Evolutionary conservation across 495 filamentous ascomycete genomes (phyloP), one percentile per base, ranked within the genome.

Genomic region (Hapsidospora chrysogenum): DNA sequence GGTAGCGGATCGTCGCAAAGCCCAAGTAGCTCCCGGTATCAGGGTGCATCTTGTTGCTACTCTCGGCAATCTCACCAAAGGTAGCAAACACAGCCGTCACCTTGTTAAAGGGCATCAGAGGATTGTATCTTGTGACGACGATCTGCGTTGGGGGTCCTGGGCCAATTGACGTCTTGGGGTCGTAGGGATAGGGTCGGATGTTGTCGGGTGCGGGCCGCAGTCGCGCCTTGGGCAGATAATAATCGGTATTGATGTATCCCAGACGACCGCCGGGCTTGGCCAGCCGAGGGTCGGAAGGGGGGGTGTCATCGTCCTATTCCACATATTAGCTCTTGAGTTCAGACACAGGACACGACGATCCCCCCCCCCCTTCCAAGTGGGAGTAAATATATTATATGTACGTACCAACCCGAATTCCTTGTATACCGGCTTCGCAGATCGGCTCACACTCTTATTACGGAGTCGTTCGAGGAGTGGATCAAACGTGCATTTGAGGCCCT

Each of bases 61-160:
- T 76, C 42, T 84, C 78, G 23, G 78, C 74, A 33, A 99, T 80
- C 33, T 93, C 85, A 31, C 89, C 89, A 57, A 79, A 95, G 21
- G 72, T 74, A 16, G 80, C 72, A 45, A 96, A 95, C 15, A 84
- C 66, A 17, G 76, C 73, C n/a, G 63, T 72, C 26, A 96, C 69
- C 36, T 83, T 80, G 33, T 75, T 68, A 41, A 86, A 74, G 13
- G 80, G 68, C 7, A 78, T 78, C 41, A 99, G 59, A 4, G 89
- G 84, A 54, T 95, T 86, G 49, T 95, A 92, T 3, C 86, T 85
- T n/a, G 72, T 84, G 14, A 93, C 81, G 9, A 94, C 76, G 29
- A 99, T 73, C 48, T 93, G 83, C 9, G 72, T 75, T 5, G 92
- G 82, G 17, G 92, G 89, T 3, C 82, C 85, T 25, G 83, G 83